phyloP scores from a whole-genome alignment of 371 early-diverging fungal species.

The Globomyces sp. region DNA sequence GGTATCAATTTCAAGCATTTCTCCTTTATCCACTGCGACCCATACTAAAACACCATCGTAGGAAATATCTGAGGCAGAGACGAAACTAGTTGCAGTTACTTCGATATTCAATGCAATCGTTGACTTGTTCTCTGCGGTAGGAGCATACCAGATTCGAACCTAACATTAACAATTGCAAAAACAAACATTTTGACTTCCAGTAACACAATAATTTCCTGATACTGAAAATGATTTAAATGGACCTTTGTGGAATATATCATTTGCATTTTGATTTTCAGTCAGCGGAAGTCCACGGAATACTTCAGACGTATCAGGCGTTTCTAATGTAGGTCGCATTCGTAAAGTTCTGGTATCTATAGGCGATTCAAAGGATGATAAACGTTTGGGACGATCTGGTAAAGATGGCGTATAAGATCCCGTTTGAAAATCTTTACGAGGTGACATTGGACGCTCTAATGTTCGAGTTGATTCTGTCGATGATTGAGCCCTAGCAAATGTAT shows the following conservation, averaged over 20 bases:
- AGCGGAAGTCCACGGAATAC: conserved; percentile 30
- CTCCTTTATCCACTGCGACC: conserved; percentile 64
- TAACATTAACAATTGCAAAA: conserved; percentile 22
- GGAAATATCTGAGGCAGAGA: conserved; percentile 21
- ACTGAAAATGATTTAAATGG: conserved; percentile 25
- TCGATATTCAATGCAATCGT: conserved; percentile 30
- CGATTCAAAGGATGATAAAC: not conserved
- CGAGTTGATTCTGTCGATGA: not conserved
- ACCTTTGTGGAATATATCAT: conserved; percentile 34
- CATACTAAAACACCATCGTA: conserved; percentile 63
- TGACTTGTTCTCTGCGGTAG: conserved; percentile 33
- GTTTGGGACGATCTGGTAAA: not conserved
- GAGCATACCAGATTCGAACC: conserved; percentile 36
- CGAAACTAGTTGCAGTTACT: conserved; percentile 27
- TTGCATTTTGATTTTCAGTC: conserved; percentile 26
- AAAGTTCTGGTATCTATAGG: not conserved
- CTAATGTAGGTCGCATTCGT: not conserved
- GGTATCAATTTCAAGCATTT: conserved; percentile 59
- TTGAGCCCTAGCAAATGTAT: not conserved
- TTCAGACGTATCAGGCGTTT: conserved; percentile 22
- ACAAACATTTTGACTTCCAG: conserved; percentile 10
- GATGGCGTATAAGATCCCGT: not conserved
- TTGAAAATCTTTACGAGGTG: not conserved
- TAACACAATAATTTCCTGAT: conserved; percentile 27
- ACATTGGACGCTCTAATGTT: too few species aligned